Base-by-base conservation (phyloP, 805 yeast species). In the Maudiozyma bulderi region DNA sequence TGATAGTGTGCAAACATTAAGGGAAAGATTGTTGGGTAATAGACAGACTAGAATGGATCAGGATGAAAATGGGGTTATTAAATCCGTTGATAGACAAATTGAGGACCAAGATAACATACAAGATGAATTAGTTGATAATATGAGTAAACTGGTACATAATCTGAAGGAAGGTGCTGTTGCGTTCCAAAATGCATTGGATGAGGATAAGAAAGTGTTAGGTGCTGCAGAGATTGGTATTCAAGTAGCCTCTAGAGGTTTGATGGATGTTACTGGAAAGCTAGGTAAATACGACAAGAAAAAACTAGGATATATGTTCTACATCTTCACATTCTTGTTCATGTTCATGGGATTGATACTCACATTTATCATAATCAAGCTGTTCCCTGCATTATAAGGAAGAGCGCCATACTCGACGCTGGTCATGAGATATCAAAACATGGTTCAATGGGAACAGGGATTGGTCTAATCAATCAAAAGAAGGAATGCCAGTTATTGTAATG, bases 201-300 rank as follows among this genome's bases (percentile, higher is more conserved):
- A 70, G 45, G 75, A 70, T 50, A 55, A 64, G 39, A 68, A 65
- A 42, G 66, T 69, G 1, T 42, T 72, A 9, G 62, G 65, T 20
- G 74, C 74, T 5, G 73, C 75, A 1, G 74, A 70, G 49, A 61
- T 67, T 11, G 75, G 75, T 8, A 52, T 72, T 5, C 69, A 68
- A 40, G 66, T 64, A 1, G 70, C 75, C 2, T 63, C 72, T 3
- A 60, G 52, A 33, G 68, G 70, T 49, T 46, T 72, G n/a, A 48
- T 59, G 15, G 54, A 53, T 55, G 58, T 59, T 39, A 68, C 62
- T 46, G 66, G 57, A 20, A 67, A 55, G 52, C 57, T 60, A 45
- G 47, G 64, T 52, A 53, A 61, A 53, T 52, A 69, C 55, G 61
- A 64, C 54, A 52, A 55, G 59, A 49, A 62, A 54, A 54, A 59